Evolutionary conservation across 78 protist species (phyloP).

Genomic region (Anaeramoeba ignava): DNA sequence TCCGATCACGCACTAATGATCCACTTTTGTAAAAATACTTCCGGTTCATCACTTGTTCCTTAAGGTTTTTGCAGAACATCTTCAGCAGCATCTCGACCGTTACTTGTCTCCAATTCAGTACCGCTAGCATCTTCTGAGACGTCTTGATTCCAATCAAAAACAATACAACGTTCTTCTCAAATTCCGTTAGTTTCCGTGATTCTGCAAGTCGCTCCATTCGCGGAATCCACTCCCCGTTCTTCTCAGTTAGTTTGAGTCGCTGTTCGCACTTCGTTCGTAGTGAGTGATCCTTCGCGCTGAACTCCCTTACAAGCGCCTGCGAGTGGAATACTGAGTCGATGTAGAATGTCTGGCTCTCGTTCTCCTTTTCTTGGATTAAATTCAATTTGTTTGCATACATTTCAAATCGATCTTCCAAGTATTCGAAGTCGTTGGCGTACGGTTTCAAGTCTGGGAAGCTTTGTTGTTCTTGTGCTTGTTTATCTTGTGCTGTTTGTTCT

Average conservation of each 20-base stretch:
- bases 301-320: too few species aligned
- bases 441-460: background rate
- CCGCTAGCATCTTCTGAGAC: background rate
- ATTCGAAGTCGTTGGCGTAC: background rate
- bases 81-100: background rate
- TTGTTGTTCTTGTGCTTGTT: too few species aligned
- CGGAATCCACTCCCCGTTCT: background rate
- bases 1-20: background rate
- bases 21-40: background rate
- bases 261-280: background rate
- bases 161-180: background rate
- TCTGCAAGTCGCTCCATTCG: background rate
- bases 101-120: background rate
- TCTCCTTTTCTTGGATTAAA: background rate
- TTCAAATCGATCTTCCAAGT: background rate
- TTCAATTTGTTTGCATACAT: background rate
- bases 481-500: too few species aligned
- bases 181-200: background rate
- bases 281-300: too few species aligned
- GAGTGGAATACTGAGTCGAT: too few species aligned
- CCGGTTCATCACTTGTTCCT: background rate
- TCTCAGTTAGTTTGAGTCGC: background rate
- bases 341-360: too few species aligned
- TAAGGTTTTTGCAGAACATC: background rate
- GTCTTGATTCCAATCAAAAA: background rate